Conservation (phyloP, 2,329 filamentous ascomycete genomes). For the Podosphaera leucotricha region DNA sequence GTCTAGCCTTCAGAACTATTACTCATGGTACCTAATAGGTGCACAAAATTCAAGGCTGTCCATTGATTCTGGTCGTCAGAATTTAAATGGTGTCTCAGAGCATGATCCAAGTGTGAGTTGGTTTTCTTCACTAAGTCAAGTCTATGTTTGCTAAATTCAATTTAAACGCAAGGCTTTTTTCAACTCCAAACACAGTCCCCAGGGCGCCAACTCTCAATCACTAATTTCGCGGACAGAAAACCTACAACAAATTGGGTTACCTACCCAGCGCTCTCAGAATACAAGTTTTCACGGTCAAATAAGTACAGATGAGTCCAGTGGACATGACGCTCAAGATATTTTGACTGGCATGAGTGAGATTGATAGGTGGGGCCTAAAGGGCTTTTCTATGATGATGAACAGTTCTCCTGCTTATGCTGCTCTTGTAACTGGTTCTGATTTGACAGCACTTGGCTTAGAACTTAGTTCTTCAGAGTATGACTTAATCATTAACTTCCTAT, state of each 20-base stretch:
- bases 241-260: constrained; percentile 5
- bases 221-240: constrained; percentile 10
- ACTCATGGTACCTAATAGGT: constrained; percentile 4
- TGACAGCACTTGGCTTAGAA: constrained; percentile 31
- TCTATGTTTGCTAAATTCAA: background rate
- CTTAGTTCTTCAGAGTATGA: constrained; percentile 32
- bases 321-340: constrained; percentile 27
- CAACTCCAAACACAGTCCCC: constrained; percentile 9
- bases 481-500: background rate
- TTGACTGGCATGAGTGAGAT: constrained; percentile 35
- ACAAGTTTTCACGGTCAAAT: constrained; percentile 8
- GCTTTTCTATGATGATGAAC: constrained; percentile 33
- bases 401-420: constrained; percentile 39
- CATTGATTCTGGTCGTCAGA: constrained; percentile 9
- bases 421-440: constrained; percentile 35
- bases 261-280: constrained; percentile 6
- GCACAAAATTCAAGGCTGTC: constrained; percentile 11
- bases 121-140: background rate
- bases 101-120: constrained; percentile 10
- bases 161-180: constrained; percentile 7
- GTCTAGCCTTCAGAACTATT: too few relatives aligned
- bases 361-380: constrained; percentile 43
- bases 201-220: constrained; percentile 5
- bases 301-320: constrained; percentile 9
- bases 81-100: constrained; percentile 6